Conservation (phyloP, 345 rosid species). For the Salix arbutifolia region DNA sequence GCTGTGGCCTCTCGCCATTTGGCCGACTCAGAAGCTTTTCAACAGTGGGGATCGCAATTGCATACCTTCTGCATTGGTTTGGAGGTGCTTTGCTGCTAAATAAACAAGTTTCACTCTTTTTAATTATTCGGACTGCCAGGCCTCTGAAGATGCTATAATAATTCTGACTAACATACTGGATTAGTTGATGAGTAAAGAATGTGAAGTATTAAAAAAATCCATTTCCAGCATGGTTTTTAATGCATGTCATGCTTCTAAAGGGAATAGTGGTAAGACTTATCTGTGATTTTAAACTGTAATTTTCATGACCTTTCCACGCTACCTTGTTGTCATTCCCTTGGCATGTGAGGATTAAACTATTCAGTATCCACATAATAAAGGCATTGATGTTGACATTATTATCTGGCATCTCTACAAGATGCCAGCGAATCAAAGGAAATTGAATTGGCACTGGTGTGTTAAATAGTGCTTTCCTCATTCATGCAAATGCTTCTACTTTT, state of each 20-base stretch:
- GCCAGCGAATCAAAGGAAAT: background rate
- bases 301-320: background rate
- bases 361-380: background rate
- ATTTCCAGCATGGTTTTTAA: background rate
- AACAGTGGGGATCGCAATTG: conserved; percentile 78
- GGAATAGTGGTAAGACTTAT: background rate
- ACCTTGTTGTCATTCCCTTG: background rate
- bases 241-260: background rate
- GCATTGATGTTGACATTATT: background rate
- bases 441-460: background rate
- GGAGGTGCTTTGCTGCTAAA: conserved; percentile 37
- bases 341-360: background rate
- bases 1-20: conserved; percentile 66
- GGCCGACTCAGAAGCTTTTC: conserved; percentile 57
- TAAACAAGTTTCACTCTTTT: background rate
- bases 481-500: background rate
- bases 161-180: background rate
- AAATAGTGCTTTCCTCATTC: background rate
- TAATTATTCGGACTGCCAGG: background rate
- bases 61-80: conserved; percentile 77
- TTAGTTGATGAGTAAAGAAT: background rate
- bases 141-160: background rate
- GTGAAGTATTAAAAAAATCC: background rate
- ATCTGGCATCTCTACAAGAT: background rate
- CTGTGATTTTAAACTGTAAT: background rate